These are phyloP conservation scores for Phytophthora meadii DNA, from an alignment of 352 stramenopile genomes.

Conservation along the genomic window DNA sequence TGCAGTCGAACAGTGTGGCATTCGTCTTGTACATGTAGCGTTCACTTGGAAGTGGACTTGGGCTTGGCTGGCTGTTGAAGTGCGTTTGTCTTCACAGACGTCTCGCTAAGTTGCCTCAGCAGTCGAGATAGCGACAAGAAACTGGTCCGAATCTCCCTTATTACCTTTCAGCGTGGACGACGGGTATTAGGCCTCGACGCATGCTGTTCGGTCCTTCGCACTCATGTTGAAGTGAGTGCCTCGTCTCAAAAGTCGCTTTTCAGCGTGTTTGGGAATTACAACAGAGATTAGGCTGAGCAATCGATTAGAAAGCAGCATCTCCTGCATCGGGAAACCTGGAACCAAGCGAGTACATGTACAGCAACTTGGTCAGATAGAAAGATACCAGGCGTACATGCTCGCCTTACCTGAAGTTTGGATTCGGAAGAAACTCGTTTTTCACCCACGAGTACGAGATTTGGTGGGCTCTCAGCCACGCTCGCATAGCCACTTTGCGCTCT, in stretches of 20 bases:
- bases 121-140: background rate
- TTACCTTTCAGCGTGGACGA: slow-evolving; percentile 1
- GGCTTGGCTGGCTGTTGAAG: background rate
- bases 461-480: slow-evolving; percentile 70
- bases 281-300: slow-evolving; percentile 2
- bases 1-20: background rate
- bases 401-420: slow-evolving; percentile 78
- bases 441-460: slow-evolving; percentile 91
- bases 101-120: background rate
- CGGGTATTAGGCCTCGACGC: background rate
- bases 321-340: slow-evolving; percentile 25
- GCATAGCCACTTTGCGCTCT: slow-evolving; percentile 67
- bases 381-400: background rate
- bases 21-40: slow-evolving; percentile 1
- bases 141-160: background rate
- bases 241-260: slow-evolving; percentile 18
- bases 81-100: slow-evolving; percentile 3
- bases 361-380: slow-evolving; percentile 3
- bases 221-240: slow-evolving; percentile 9
- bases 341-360: background rate
- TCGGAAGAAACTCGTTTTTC: slow-evolving; percentile 87
- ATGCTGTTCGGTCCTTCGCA: background rate
- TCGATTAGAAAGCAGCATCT: slow-evolving; percentile 17
- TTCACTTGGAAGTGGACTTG: slow-evolving; percentile 1
- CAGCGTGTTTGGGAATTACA: slow-evolving; percentile 19